Conservation (phyloP, 495 filamentous ascomycete genomes). For the Sabuloglossum arenarium region DNA sequence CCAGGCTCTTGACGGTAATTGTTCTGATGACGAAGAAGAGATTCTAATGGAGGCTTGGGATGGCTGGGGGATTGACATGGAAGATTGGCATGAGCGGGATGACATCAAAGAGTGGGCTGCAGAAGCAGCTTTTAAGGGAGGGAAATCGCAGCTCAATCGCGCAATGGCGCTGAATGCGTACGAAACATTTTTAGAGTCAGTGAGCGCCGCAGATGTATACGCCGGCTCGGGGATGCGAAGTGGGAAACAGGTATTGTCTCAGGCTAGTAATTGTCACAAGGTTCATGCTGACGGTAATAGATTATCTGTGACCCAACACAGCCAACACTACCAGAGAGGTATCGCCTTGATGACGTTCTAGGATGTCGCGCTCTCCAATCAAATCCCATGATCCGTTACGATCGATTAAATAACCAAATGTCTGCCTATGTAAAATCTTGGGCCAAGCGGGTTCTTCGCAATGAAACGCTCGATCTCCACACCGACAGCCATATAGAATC, state of each 20-base stretch:
- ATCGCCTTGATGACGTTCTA: slow-evolving; percentile 40
- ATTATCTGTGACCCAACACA: slow-evolving; percentile 37
- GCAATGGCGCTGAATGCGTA: slow-evolving; percentile 2
- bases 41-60: slow-evolving; percentile 31
- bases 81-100: slow-evolving; percentile 20
- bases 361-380: slow-evolving; percentile 36
- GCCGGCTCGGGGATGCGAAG: slow-evolving; percentile 17
- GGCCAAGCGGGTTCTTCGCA: slow-evolving; percentile 5
- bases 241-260: slow-evolving; percentile 18
- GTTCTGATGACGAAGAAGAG: slow-evolving; percentile 25
- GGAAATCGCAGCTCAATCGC: not conserved
- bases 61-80: slow-evolving; percentile 33
- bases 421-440: not conserved
- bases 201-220: slow-evolving; percentile 19
- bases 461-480: not conserved
- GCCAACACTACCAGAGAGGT: slow-evolving; percentile 35
- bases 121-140: not conserved
- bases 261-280: slow-evolving; percentile 5
- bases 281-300: slow-evolving; percentile 17
- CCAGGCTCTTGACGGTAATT: slow-evolving; percentile 5
- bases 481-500: not conserved
- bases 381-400: slow-evolving; percentile 17
- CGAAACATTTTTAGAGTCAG: slow-evolving; percentile 6
- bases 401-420: slow-evolving; percentile 16
- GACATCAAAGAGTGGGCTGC: slow-evolving; percentile 15